Evolutionary conservation across 768 basidiomycete genomes (phyloP).

Genomic region (Leccinum uliginosum): DNA sequence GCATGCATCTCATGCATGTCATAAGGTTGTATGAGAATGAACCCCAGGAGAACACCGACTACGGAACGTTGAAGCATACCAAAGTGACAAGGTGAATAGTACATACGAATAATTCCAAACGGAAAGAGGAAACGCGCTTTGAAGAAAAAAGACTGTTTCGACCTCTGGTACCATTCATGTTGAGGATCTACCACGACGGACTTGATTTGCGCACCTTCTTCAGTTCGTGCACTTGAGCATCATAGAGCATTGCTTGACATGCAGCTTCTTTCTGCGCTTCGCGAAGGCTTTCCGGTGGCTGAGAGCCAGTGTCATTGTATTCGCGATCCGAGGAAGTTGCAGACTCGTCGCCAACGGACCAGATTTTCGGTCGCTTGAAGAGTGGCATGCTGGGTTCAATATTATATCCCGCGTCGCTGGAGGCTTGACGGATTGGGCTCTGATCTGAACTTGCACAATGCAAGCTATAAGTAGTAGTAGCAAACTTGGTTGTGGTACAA

Average conservation of each 20-base stretch:
- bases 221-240: slow-evolving; percentile 26
- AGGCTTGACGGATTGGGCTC: background rate
- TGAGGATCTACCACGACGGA: background rate
- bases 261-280: slow-evolving; percentile 19
- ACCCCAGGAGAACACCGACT: slow-evolving; percentile 67
- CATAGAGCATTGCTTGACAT: slow-evolving; percentile 21
- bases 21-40: slow-evolving; percentile 60
- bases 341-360: slow-evolving; percentile 17
- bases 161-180: slow-evolving; percentile 7
- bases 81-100: background rate
- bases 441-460: too few relatives aligned
- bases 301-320: slow-evolving; percentile 2
- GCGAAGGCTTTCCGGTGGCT: slow-evolving; percentile 1
- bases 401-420: background rate
- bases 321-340: slow-evolving; percentile 11
- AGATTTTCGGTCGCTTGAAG: slow-evolving; percentile 31
- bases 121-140: slow-evolving; percentile 61
- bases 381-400: slow-evolving; percentile 27
- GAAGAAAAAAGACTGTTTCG: slow-evolving; percentile 17
- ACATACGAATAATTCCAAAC: slow-evolving; percentile 60
- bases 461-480: background rate
- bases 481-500: background rate
- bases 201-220: slow-evolving; percentile 11
- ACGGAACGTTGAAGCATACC: slow-evolving; percentile 2
- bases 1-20: slow-evolving; percentile 67